These are phyloP conservation scores for Solanum acaule DNA, from an alignment of 257 asterid genomes.

Conservation along the genomic window DNA sequence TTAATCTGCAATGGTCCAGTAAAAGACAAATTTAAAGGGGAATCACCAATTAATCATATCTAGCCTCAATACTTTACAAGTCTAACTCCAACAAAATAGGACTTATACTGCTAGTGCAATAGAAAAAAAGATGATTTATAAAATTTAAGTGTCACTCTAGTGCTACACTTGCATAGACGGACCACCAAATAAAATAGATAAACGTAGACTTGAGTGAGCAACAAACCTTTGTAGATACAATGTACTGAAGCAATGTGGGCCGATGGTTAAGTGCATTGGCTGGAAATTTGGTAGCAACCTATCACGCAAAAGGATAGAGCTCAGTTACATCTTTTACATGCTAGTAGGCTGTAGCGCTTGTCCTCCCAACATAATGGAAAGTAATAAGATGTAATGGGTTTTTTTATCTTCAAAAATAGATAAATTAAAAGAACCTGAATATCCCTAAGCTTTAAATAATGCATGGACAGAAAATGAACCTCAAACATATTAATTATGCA, in stretches of 20 bases:
- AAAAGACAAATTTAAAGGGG: not conserved
- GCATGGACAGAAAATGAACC: not conserved
- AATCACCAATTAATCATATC: not conserved
- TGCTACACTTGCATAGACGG: not conserved
- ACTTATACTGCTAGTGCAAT: not conserved
- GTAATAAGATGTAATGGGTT: not conserved
- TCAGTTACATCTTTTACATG: not conserved
- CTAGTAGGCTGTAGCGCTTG: not conserved
- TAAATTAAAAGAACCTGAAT: not conserved
- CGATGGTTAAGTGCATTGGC: conserved; percentile 79
- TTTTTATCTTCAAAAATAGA: not conserved
- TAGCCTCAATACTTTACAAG: not conserved
- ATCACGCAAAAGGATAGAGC: not conserved
- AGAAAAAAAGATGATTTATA: not conserved
- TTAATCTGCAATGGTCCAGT: conserved; percentile 36
- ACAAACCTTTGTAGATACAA: conserved; percentile 60
- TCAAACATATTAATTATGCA: not conserved
- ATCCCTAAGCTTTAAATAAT: not conserved
- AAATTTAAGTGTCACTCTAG: not conserved
- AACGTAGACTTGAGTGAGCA: not conserved
- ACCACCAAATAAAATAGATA: not conserved
- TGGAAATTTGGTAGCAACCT: conserved; percentile 90
- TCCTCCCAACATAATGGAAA: not conserved
- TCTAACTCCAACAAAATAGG: not conserved
- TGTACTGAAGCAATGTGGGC: conserved; percentile 55